Conservation (phyloP, 73 alveolate genomes). For the Tetrahymena elliotti region DNA sequence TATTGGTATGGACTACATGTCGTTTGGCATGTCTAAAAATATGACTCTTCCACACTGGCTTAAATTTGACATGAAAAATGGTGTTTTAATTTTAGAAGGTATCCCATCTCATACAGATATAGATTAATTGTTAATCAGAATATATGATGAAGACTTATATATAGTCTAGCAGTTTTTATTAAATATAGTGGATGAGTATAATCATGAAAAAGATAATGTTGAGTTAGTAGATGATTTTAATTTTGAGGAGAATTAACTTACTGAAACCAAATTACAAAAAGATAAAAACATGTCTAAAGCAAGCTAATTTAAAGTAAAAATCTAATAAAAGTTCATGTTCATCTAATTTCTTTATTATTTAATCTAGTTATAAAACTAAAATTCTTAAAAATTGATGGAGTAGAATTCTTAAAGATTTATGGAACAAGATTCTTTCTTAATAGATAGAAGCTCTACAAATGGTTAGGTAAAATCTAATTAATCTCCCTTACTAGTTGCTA, state of each 20-base stretch:
- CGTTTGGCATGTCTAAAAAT: not conserved
- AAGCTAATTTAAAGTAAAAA: not conserved
- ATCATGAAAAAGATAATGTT: not conserved
- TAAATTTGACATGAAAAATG: not conserved
- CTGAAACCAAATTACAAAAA: no score
- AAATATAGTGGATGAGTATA: not conserved
- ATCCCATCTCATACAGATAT: not conserved
- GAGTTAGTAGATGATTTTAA: not conserved
- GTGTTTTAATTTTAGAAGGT: not conserved
- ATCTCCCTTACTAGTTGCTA: not conserved
- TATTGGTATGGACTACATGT: not conserved
- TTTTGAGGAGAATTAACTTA: no score
- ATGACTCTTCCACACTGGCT: not conserved
- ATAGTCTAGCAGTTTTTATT: not conserved
- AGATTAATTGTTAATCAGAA: not conserved
- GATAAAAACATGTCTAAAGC: not conserved
- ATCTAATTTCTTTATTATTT: no score
- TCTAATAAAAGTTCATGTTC: no score
- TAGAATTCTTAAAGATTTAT: not conserved
- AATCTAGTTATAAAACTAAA: no score
- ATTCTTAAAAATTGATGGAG: no score
- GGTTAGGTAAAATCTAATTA: not conserved
- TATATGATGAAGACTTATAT: not conserved
- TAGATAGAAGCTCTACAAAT: not conserved
- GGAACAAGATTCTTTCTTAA: not conserved